Evolutionary conservation across 805 yeast species (phyloP).

Genomic region (Teunomyces panamensis): DNA sequence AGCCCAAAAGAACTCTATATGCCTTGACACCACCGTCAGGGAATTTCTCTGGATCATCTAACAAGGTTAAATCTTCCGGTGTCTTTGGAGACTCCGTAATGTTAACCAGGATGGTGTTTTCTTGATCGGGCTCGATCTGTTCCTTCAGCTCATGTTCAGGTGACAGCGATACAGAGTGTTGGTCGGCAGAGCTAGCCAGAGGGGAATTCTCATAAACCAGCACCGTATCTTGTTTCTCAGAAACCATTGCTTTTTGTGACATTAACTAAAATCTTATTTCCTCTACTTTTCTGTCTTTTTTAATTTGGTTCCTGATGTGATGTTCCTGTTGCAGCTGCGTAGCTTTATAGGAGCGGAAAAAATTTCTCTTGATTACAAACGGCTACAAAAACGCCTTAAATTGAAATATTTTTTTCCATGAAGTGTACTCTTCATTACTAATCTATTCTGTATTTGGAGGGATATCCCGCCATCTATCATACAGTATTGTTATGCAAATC

Average conservation of each 20-base stretch:
- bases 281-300: neutral
- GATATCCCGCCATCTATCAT: neutral
- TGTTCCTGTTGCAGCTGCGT: neutral
- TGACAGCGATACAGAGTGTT: neutral
- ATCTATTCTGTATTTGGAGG: no score
- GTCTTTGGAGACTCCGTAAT: slow-evolving; percentile 27
- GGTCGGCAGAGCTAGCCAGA: neutral
- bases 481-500: neutral
- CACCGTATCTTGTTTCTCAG: neutral
- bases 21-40: slow-evolving; percentile 29
- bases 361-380: neutral
- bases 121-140: neutral
- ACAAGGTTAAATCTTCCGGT: neutral
- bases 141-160: neutral
- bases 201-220: neutral
- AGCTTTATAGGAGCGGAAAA: neutral
- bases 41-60: slow-evolving; percentile 22
- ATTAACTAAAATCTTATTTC: no score
- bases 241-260: neutral
- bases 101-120: neutral
- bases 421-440: neutral
- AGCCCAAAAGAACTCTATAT: slow-evolving; percentile 21
- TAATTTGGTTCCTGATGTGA: neutral
- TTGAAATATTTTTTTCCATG: neutral
- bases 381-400: neutral